phyloP scores from a whole-genome alignment of 441 rosid genomes.

The Pelargonium fulgidum region DNA sequence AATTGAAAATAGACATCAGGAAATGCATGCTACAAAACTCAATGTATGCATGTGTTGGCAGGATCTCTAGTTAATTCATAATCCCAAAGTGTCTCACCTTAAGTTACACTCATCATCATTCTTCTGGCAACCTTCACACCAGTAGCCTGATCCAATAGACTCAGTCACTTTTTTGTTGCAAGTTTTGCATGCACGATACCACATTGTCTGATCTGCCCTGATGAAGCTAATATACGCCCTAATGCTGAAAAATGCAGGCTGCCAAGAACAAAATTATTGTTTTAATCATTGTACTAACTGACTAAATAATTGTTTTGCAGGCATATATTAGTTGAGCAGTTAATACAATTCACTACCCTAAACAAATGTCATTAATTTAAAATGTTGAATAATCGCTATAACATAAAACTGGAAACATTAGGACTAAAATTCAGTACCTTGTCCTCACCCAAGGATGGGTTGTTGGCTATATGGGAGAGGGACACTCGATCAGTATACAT shows the following conservation, averaged over 20 bases:
- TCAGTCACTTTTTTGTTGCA: conserved; percentile 92
- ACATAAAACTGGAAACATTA: background rate
- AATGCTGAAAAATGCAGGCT: conserved; percentile 69
- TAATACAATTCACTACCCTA: too few relatives aligned
- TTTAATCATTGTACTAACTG: background rate
- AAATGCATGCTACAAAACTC: background rate
- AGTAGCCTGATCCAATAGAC: conserved; percentile 72
- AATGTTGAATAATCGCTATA: too few relatives aligned
- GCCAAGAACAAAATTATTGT: conserved; percentile 21
- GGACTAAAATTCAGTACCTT: conserved; percentile 43
- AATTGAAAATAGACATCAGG: background rate
- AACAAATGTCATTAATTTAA: too few relatives aligned
- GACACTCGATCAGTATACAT: conserved; percentile 60
- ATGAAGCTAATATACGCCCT: conserved; percentile 71
- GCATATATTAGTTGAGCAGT: too few relatives aligned
- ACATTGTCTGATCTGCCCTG: conserved; percentile 88
- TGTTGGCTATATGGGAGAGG: conserved; percentile 52
- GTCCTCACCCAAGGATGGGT: conserved; percentile 60
- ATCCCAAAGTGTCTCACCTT: conserved; percentile 37
- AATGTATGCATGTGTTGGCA: background rate
- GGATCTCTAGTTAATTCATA: background rate
- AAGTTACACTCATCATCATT: conserved; percentile 63
- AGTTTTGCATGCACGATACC: conserved; percentile 91
- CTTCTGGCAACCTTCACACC: conserved; percentile 97
- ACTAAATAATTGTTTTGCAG: background rate